Evolutionary conservation across 129 eudicot genomes (phyloP).

Genomic region (Cynara cardunculus): DNA sequence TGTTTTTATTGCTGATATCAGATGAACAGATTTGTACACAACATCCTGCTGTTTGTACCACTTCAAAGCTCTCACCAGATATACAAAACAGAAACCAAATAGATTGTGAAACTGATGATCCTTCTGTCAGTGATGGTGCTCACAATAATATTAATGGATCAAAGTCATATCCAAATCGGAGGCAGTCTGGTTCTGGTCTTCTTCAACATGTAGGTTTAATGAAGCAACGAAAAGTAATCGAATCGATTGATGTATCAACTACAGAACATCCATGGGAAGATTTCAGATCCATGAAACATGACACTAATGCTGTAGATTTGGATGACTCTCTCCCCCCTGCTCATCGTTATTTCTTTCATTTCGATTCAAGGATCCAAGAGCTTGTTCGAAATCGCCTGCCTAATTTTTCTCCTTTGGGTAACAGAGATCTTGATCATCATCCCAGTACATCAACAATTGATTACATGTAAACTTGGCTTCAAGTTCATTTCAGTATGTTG

Average conservation of each 20-base stretch:
- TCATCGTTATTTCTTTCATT: slow-evolving; percentile 46
- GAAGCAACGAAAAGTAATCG: slow-evolving; percentile 1
- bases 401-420: slow-evolving; percentile 53
- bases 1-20: slow-evolving; percentile 20
- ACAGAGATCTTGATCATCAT: slow-evolving; percentile 29
- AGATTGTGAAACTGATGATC: slow-evolving; percentile 60
- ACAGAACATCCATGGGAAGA: slow-evolving; percentile 50
- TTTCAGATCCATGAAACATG: slow-evolving; percentile 27
- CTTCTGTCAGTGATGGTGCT: slow-evolving; percentile 14
- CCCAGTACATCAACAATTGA: slow-evolving; percentile 54
- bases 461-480: slow-evolving; percentile 56
- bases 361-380: slow-evolving; percentile 52
- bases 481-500: not conserved
- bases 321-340: slow-evolving; percentile 34
- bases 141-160: slow-evolving; percentile 16
- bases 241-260: slow-evolving; percentile 20
- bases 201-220: not conserved
- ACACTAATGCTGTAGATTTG: not conserved
- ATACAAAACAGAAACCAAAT: slow-evolving; percentile 33
- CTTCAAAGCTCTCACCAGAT: slow-evolving; percentile 45
- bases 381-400: slow-evolving; percentile 60
- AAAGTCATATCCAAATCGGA: slow-evolving; percentile 20
- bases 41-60: slow-evolving; percentile 36
- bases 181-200: slow-evolving; percentile 3
- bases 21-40: slow-evolving; percentile 29